phyloP scores from a whole-genome alignment of 1,284 basidiomycete species.

The Puccinia hordei region DNA sequence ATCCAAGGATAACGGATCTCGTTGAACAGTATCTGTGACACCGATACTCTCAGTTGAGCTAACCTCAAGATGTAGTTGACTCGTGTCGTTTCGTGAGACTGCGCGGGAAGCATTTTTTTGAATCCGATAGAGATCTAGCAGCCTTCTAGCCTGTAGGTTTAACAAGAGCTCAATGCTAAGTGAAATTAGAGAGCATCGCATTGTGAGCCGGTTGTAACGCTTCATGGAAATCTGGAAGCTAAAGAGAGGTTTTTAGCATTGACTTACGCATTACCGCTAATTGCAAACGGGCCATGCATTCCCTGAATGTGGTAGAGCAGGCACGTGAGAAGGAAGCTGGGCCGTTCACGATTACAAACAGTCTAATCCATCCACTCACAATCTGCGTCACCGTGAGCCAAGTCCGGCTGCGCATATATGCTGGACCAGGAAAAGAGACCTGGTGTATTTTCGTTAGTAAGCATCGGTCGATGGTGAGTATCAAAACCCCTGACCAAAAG shows the following conservation, averaged over 20 bases:
- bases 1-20: constrained; percentile 11
- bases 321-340: background rate
- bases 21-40: background rate
- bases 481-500: background rate
- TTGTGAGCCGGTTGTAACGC: background rate
- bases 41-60: constrained; percentile 5
- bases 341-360: background rate
- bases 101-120: constrained; percentile 17
- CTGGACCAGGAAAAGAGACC: constrained; percentile 26
- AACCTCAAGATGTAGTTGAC: constrained; percentile 14
- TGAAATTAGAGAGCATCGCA: background rate
- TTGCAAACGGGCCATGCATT: constrained; percentile 39
- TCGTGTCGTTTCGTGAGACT: constrained; percentile 13
- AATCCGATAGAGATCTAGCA: constrained; percentile 16
- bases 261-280: constrained; percentile 32
- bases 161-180: constrained; percentile 21
- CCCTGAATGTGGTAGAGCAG: constrained; percentile 2
- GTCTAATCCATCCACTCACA: background rate
- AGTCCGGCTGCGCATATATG: constrained; percentile 19
- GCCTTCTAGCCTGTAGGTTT: constrained; percentile 30
- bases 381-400: constrained; percentile 42
- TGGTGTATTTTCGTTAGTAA: background rate
- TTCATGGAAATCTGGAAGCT: background rate
- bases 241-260: background rate
- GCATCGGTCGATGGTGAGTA: too few relatives aligned